Evolutionary conservation across 352 stramenopile species (phyloP), one percentile per base, ranked within the genome.

Genomic region (Discostella stelligera): DNA sequence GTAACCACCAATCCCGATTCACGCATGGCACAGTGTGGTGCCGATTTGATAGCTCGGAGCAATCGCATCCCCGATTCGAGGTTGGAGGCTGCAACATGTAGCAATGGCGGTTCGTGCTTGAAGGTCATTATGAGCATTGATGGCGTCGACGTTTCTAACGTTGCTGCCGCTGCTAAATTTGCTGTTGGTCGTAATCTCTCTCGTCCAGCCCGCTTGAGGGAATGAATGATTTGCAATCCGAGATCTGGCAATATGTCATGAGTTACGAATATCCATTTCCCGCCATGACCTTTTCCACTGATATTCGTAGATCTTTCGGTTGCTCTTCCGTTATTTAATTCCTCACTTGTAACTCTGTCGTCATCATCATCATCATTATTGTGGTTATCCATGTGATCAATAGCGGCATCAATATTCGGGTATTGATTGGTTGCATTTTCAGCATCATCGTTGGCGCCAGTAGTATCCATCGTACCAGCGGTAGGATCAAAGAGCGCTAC

Each of bases 1-100:
- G 84, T 86, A 0, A 92, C 77, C 0, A 93, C 78, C 52, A 91
- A 75, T 59, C 88, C 88, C 9, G 82, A 90, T 75, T 93, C 88
- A 55, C 88, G 77, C 82, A 91, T 92, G 70, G 85, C 85, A 59
- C 66, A 84, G 2, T 44, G 37, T 44, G 37, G 37, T 3, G 79
- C 80, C 14, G 79, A 71, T 67, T 91, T 74, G 54, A 75, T 80
- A 39, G 90, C 50, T 14, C 81, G 71, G 16, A 93, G 58, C 41
- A 93, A 64, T 59, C 82, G 78, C 65, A 79, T 72, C 13, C 79
- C 88, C 8, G 75, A 39, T 23, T 49, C 3, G 6, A 91, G 59
- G 23, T 73, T 86, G 7, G 75, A 66, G 8, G 86, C 86, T 11
- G 84, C 86, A 41, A 93, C 61, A 69, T 93, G 88, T 23, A 93